Conservation (phyloP, 139 green algal genomes). For the Chlorokybus atmophyticus region DNA sequence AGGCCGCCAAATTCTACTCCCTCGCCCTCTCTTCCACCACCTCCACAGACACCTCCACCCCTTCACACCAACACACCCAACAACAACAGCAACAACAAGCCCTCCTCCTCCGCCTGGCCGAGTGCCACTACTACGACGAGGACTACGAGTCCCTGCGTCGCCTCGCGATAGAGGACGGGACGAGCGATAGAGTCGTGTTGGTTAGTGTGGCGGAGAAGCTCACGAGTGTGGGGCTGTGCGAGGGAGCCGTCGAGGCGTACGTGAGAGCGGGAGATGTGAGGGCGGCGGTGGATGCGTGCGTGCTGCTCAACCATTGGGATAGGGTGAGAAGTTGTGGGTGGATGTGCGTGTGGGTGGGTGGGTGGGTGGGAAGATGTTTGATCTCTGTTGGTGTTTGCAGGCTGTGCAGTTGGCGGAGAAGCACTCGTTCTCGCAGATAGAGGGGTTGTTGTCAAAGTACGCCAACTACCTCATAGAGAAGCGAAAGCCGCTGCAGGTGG, state of each 20-base stretch:
- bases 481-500: slow-evolving; percentile 26
- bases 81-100: too few relatives aligned
- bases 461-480: slow-evolving; percentile 55
- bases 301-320: slow-evolving; percentile 72
- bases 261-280: slow-evolving; percentile 42
- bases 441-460: slow-evolving; percentile 56
- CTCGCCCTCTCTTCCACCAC: slow-evolving; percentile 56
- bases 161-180: too few relatives aligned
- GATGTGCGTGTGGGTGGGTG: too few relatives aligned
- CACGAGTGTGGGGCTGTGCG: slow-evolving; percentile 54
- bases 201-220: slow-evolving; percentile 58
- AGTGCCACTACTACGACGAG: slow-evolving; percentile 58
- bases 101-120: slow-evolving; percentile 52
- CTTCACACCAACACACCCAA: too few relatives aligned
- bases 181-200: too few relatives aligned
- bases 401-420: slow-evolving; percentile 47
- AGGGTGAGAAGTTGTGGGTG: too few relatives aligned
- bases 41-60: too few relatives aligned
- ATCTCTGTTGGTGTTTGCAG: too few relatives aligned
- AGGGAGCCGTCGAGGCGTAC: slow-evolving; percentile 44
- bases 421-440: slow-evolving; percentile 43
- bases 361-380: too few relatives aligned
- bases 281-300: slow-evolving; percentile 58
- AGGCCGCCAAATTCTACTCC: slow-evolving; percentile 59
- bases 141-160: too few relatives aligned